Base-by-base conservation (phyloP, 2,329 filamentous ascomycete genomes). In the Penicillium capsulatum region DNA sequence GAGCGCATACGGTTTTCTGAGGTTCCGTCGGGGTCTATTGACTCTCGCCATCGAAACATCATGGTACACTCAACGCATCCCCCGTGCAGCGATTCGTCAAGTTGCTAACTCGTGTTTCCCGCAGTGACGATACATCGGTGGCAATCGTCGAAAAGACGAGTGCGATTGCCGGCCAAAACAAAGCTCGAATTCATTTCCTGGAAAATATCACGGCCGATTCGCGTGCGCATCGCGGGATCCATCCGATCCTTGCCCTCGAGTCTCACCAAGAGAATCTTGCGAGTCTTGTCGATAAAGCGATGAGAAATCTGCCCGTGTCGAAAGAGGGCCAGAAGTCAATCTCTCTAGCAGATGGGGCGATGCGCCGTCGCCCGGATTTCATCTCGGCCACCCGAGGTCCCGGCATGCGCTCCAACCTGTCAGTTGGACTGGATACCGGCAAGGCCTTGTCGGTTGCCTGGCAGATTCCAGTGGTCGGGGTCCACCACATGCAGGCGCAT, bases 401-500 rank as follows among this genome's bases (percentile, higher is more conserved):
- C 0, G 92, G 92, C 14, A 95, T 96, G 86, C 71, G 77, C 19
- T 76, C 83, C 4, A 88, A 86, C 54, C 73, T 98, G 19, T 76
- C 80, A 14, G 80, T 83, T 11, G 92, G 92, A 0, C 64, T 97
- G 8, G 82, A 88, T 58, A 83, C 81, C 15, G 92, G 88, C 13
- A 97, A 97, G 65, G 92, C 89, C 0, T 74, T 97, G 14, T 81
- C 90, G 0, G 73, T 86, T 14, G 89, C 87, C 26, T 94, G 86
- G 86, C 76, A 81, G 48, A 76, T 89, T 26, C 90, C 91, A 3
- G 70, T 97, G 20, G 64, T 97, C 1, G 92, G 81, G 1, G 86
- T 96, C 1, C 86, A 98, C 63, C 92, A 98, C 65, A 97, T 98
- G 92, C 90, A 96, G 63, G 92, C 90, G 8, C 92, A 98, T 65